Evolutionary conservation across 1,284 basidiomycete species (phyloP).

Genomic region (Malassezia vespertilionis): DNA sequence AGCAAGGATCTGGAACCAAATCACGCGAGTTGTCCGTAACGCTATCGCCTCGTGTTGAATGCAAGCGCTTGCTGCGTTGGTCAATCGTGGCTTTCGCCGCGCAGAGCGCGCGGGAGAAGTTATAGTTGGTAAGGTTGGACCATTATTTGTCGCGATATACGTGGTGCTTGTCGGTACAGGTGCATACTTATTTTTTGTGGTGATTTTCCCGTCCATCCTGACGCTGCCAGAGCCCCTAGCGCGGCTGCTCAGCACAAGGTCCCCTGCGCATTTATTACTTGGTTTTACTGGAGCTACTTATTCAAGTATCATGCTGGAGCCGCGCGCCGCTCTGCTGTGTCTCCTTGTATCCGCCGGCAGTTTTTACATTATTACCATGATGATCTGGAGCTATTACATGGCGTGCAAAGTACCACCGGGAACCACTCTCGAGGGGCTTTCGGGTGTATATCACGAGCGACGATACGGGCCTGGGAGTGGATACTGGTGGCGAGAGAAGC

Average conservation of each 20-base stretch:
- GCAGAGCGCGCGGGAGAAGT: slow-evolving; percentile 10
- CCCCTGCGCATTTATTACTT: slow-evolving; percentile 30
- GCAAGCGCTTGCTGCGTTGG: slow-evolving; percentile 5
- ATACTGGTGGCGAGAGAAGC: slow-evolving; percentile 28
- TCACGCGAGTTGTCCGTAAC: not conserved
- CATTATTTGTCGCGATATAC: slow-evolving; percentile 11
- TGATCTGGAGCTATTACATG: slow-evolving; percentile 71
- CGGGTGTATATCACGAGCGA: slow-evolving; percentile 23
- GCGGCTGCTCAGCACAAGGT: slow-evolving; percentile 25
- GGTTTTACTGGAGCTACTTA: slow-evolving; percentile 23
- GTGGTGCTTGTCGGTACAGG: slow-evolving; percentile 13
- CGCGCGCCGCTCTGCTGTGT: slow-evolving; percentile 24
- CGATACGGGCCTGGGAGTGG: slow-evolving; percentile 32
- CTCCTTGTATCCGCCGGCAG: slow-evolving; percentile 55
- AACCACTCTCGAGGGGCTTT: slow-evolving; percentile 23
- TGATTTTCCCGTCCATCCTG: slow-evolving; percentile 25
- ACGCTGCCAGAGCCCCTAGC: slow-evolving; percentile 25
- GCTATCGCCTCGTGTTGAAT: not conserved
- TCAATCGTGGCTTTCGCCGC: slow-evolving; percentile 9
- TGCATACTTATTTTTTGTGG: slow-evolving; percentile 16
- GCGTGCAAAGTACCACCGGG: slow-evolving; percentile 59
- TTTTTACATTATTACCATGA: slow-evolving; percentile 63
- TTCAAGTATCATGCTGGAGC: slow-evolving; percentile 18
- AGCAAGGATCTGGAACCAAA: not conserved
- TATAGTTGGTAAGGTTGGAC: slow-evolving; percentile 6